phyloP scores from a whole-genome alignment of 345 rosid species.

The Trapa incisa region DNA sequence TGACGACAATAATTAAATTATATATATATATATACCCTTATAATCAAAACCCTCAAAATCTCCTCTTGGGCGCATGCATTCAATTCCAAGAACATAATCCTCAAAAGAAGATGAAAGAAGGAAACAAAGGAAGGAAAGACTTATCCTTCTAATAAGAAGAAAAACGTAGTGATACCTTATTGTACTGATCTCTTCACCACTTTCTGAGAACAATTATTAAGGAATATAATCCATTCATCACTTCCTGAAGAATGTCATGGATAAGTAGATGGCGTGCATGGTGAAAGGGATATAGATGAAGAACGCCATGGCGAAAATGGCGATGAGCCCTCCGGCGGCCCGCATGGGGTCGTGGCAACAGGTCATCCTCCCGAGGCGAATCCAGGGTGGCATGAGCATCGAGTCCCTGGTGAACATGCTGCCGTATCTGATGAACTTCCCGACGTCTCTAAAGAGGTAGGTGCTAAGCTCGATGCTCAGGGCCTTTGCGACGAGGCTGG shows the following conservation, averaged over 20 bases:
- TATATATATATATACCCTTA: no score
- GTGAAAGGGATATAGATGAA: constrained; percentile 13
- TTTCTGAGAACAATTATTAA: no score
- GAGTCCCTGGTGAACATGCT: background rate
- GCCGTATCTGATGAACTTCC: background rate
- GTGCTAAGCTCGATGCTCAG: constrained; percentile 2
- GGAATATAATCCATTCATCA: background rate
- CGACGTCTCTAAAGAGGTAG: background rate
- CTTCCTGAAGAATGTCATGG: background rate
- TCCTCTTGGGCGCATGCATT: no score
- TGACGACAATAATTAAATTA: no score
- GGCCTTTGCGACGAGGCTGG: constrained; percentile 18
- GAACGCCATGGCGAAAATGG: constrained; percentile 13
- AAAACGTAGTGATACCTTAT: no score
- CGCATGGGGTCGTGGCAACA: constrained; percentile 10
- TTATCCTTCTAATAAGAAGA: no score
- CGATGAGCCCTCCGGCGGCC: constrained; percentile 11
- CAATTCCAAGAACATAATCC: background rate
- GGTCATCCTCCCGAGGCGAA: constrained; percentile 19
- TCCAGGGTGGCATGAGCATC: constrained; percentile 11
- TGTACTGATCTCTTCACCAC: no score
- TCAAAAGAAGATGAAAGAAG: background rate
- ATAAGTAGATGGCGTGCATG: background rate
- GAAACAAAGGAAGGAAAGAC: no score
- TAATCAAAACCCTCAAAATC: no score